phyloP scores from a whole-genome alignment of 352 stramenopile genomes.

The Globisporangium cystogenes region DNA sequence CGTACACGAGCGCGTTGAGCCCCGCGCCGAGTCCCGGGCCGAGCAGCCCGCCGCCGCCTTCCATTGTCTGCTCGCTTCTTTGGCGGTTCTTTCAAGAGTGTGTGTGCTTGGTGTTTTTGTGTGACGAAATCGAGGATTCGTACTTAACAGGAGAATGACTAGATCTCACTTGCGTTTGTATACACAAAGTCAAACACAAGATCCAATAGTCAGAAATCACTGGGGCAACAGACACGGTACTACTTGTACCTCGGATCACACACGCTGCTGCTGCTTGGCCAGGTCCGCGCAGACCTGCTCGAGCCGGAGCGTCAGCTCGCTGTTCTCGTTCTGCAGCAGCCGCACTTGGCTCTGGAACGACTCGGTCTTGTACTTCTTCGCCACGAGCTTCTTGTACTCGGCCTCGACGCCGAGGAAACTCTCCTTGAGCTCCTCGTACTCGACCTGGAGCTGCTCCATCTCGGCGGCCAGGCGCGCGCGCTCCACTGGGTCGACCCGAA shows the following conservation, averaged over 20 bases:
- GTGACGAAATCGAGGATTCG: no score
- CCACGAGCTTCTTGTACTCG: conserved; percentile 52
- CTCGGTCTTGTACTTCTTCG: conserved; percentile 73
- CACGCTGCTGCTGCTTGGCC: neutral
- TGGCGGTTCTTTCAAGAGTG: no score
- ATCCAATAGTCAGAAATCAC: no score
- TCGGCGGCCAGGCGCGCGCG: conserved; percentile 16
- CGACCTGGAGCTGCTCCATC: conserved; percentile 23
- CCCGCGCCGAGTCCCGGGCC: conserved; percentile 39
- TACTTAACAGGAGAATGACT: no score
- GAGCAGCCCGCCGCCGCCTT: conserved; percentile 17
- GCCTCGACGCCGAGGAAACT: conserved; percentile 21
- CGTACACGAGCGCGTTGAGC: conserved; percentile 62
- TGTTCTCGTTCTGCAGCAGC: conserved; percentile 63
- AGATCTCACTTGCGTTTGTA: no score
- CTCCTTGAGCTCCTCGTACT: conserved; percentile 20
- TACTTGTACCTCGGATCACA: no score
- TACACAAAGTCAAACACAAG: no score
- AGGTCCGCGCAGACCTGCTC: conserved; percentile 35
- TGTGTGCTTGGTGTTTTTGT: no score
- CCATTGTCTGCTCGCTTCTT: neutral
- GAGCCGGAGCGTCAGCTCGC: conserved; percentile 33
- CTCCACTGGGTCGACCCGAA: neutral
- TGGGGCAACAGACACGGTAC: no score
- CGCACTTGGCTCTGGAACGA: conserved; percentile 66